Evolutionary conservation across 495 filamentous ascomycete genomes (phyloP).

Genomic region (Podospora pseudocomata): DNA sequence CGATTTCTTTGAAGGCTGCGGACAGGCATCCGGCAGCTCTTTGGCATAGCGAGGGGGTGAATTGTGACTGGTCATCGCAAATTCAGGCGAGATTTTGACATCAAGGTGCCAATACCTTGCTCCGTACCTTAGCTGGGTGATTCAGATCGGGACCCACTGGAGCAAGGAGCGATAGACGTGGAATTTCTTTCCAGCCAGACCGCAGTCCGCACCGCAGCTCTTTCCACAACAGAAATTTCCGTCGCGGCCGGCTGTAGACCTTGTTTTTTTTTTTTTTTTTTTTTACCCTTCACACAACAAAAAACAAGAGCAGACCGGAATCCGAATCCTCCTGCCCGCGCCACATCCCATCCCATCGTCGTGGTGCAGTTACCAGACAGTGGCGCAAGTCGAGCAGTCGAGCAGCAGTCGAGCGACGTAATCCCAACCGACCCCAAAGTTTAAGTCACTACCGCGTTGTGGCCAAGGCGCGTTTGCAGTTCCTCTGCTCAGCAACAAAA

Average conservation of each 20-base stretch:
- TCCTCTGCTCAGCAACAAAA: constrained; percentile 8
- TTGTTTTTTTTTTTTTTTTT: neutral
- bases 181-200: constrained; percentile 3
- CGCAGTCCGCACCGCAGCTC: neutral
- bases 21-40: neutral
- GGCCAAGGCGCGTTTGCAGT: constrained; percentile 9
- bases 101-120: neutral
- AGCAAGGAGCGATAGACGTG: constrained; percentile 1
- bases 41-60: neutral
- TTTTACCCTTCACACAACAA: neutral
- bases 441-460: constrained; percentile 6
- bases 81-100: neutral
- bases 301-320: neutral
- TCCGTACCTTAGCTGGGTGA: neutral
- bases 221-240: neutral
- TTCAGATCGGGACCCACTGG: constrained; percentile 4
- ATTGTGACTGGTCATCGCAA: neutral
- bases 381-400: too few species aligned
- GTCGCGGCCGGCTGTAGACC: neutral
- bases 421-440: neutral
- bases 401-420: neutral
- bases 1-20: neutral
- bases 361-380: too few species aligned
- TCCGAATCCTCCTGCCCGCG: too few species aligned
- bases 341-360: neutral